These are phyloP conservation scores for Phylloporus scabripes DNA, from an alignment of 768 basidiomycete species.

Conservation along the genomic window DNA sequence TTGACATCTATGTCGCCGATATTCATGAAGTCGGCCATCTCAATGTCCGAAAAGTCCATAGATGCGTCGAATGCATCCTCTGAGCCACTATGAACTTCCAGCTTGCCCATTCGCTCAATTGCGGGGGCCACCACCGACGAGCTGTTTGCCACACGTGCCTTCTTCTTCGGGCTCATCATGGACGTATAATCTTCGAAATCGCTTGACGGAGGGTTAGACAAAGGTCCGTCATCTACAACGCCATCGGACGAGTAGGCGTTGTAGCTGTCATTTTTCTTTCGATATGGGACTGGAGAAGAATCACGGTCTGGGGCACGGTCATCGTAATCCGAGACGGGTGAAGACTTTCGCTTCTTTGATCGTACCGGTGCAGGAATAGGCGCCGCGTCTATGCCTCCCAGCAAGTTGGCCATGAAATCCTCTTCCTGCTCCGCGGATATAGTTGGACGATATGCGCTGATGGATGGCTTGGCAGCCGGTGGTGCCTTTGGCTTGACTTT, in stretches of 20 bases:
- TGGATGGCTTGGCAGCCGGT: slow-evolving; percentile 49
- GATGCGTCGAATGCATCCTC: slow-evolving; percentile 47
- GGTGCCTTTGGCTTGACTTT: slow-evolving; percentile 42
- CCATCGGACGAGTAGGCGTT: slow-evolving; percentile 35
- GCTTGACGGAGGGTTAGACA: slow-evolving; percentile 37
- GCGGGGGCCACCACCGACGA: slow-evolving; percentile 47
- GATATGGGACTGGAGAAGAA: slow-evolving; percentile 39
- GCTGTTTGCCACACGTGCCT: slow-evolving; percentile 40
- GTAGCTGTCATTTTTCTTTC: slow-evolving; percentile 29
- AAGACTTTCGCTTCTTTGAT: slow-evolving; percentile 66
- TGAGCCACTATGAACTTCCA: slow-evolving; percentile 53
- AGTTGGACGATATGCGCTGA: slow-evolving; percentile 75
- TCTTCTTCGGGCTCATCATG: slow-evolving; percentile 67
- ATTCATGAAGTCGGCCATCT: slow-evolving; percentile 53
- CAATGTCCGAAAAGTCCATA: slow-evolving; percentile 50
- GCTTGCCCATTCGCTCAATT: slow-evolving; percentile 49
- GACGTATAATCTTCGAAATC: slow-evolving; percentile 45
- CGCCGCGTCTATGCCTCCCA: slow-evolving; percentile 63
- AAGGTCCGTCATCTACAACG: slow-evolving; percentile 19
- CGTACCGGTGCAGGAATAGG: slow-evolving; percentile 34
- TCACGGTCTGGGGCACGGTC: slow-evolving; percentile 24
- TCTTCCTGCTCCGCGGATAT: slow-evolving; percentile 76
- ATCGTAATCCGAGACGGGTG: slow-evolving; percentile 39
- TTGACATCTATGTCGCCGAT: slow-evolving; percentile 51
- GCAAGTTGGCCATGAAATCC: slow-evolving; percentile 81